Base-by-base conservation (phyloP, 176 grass and related monocot species). In the Metroxylon sagu region DNA sequence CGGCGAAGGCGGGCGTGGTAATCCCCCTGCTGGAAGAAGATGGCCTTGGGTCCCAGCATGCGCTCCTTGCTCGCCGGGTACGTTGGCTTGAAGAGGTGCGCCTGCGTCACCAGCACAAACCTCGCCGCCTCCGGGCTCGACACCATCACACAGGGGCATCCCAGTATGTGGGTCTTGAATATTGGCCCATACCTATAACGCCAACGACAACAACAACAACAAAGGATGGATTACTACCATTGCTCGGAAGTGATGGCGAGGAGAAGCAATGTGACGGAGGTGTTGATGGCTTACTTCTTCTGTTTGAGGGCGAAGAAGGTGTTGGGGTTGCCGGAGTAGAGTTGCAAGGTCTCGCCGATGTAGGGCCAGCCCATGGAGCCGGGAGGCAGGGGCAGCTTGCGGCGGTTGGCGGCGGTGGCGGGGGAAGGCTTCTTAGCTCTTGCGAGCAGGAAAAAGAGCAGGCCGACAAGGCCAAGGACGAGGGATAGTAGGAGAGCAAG, bases 61-160 rank as follows among this genome's bases (percentile, higher is more conserved):
- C 94, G 81, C 84, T 98, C 94, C 79, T 98, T 98, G 84, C 94
- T 98, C 3, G 79, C 94, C 18, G 94, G 94, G 79, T 85, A 98
- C 16, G 88, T 93, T 27, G 94, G 94, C 68, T 93, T 98, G 85
- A 98, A 98, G 28, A 92, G 94, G 71, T 93, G 94, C 21, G 94
- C 88, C 77, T 74, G 85, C 5, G 81, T 98, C 14, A 93, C 88
- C 5, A 98, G 85, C 69, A 98, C 94, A 64, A 98, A 98, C 53
- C 76, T 71, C 53, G 94, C 94, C 28, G 94, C 94, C 78, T 98
- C 94, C 3, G 94, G 88, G 73, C 88, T 93, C 18, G 94, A 93
- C 79, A 98, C 81, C 94, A 98, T 98, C 16, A 98, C 79, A 60
- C 94, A 98, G 53, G 88, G 88, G 82, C 94, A 98, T 0, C 94